A percentile compares a stretch with the other conserved stretches of the same genome.
Evolutionary conservation across 257 asterid species (phyloP).

Genomic region (Ballota nigra): DNA sequence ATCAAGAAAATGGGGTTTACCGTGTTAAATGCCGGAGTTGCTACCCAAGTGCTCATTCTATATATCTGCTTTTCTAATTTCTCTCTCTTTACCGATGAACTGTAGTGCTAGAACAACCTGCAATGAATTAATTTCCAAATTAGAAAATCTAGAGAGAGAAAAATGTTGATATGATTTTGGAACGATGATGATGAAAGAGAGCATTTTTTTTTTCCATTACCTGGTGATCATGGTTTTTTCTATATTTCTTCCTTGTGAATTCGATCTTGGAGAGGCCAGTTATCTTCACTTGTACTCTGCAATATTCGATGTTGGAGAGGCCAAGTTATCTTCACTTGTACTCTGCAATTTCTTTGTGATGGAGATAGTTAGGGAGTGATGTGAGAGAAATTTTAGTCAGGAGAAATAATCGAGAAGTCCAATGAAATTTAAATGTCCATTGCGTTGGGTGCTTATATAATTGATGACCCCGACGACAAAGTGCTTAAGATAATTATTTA

Average conservation of each 20-base stretch:
- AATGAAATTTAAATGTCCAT: background rate
- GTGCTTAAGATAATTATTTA: background rate
- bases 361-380: background rate
- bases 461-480: background rate
- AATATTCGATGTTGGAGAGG: background rate
- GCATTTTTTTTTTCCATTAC: background rate
- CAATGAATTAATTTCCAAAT: too few relatives aligned
- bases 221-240: slow-evolving; percentile 15
- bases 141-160: background rate
- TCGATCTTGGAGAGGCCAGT: background rate
- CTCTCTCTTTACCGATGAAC: background rate
- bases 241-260: background rate
- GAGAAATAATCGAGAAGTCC: too few relatives aligned
- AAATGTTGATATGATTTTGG: too few relatives aligned
- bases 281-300: background rate
- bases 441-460: background rate
- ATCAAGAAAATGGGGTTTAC: background rate
- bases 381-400: too few relatives aligned
- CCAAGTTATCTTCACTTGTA: background rate
- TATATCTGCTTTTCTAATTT: background rate
- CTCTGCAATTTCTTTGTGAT: background rate
- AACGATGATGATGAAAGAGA: too few relatives aligned
- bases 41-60: background rate
- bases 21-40: background rate
- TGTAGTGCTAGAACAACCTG: background rate